Evolutionary conservation across 2,329 filamentous ascomycete species (phyloP).

Genomic region (Acephala macrosclerotiorum): DNA sequence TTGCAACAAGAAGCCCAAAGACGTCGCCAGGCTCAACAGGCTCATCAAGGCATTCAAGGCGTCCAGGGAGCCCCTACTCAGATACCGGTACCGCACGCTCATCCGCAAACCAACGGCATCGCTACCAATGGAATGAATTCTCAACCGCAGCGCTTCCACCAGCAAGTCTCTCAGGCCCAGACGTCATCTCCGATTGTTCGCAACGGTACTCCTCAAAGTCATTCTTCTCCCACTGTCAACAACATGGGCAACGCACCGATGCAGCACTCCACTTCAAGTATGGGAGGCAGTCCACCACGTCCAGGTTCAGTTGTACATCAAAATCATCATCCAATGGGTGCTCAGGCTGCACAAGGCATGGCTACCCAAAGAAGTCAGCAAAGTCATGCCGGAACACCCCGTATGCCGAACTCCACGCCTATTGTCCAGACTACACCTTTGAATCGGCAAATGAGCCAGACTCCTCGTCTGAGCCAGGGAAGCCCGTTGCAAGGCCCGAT

Average conservation of each 20-base stretch:
- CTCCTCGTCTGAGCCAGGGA: slow-evolving; percentile 68
- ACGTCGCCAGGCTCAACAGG: slow-evolving; percentile 46
- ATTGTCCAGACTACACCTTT: slow-evolving; percentile 70
- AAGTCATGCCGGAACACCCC: slow-evolving; percentile 70
- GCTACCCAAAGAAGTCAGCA: slow-evolving; percentile 71
- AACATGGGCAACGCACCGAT: slow-evolving; percentile 57
- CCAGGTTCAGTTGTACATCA: slow-evolving; percentile 70
- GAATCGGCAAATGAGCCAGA: slow-evolving; percentile 59
- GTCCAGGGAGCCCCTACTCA: slow-evolving; percentile 40
- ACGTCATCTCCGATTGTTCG: slow-evolving; percentile 73
- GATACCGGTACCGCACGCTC: slow-evolving; percentile 52
- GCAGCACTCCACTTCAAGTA: slow-evolving; percentile 71
- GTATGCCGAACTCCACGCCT: slow-evolving; percentile 67
- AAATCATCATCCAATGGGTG: slow-evolving; percentile 62
- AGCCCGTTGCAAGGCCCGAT: slow-evolving; percentile 68
- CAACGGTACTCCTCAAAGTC: slow-evolving; percentile 69
- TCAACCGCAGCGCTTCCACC: slow-evolving; percentile 46
- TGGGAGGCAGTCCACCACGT: slow-evolving; percentile 72
- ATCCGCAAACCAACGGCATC: slow-evolving; percentile 52
- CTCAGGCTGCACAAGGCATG: slow-evolving; percentile 68
- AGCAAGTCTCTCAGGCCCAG: slow-evolving; percentile 63
- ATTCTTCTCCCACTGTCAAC: slow-evolving; percentile 71
- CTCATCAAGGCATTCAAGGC: slow-evolving; percentile 39
- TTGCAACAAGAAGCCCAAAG: slow-evolving; percentile 46
- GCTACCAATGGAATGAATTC: slow-evolving; percentile 49